Conservation (phyloP, 257 asterid genomes). For the Solanum chilense region DNA sequence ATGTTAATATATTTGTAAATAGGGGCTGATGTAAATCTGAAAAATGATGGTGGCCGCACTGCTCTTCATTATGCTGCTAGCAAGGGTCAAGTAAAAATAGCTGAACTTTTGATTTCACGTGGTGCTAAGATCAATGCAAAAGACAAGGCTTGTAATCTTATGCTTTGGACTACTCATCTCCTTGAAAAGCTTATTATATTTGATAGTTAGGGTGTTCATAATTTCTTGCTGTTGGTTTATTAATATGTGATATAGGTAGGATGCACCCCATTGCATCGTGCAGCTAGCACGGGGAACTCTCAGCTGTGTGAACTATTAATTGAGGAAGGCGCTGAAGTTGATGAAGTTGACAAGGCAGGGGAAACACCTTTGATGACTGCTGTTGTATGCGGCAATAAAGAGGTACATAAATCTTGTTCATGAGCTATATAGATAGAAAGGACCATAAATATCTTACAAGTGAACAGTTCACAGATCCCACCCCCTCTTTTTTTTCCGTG, state of each 20-base stretch:
- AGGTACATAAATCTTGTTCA: slow-evolving; percentile 23
- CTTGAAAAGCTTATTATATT: not conserved
- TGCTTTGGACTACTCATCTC: not conserved
- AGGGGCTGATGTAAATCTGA: slow-evolving; percentile 78
- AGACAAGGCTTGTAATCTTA: slow-evolving; percentile 61
- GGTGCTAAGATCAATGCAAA: slow-evolving; percentile 78
- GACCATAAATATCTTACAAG: not conserved
- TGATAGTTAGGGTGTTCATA: not conserved
- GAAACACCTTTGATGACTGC: slow-evolving; percentile 93
- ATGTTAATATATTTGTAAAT: slow-evolving; percentile 12
- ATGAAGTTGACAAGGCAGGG: slow-evolving; percentile 76
- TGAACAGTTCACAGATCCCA: not conserved
- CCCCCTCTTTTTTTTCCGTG: not conserved
- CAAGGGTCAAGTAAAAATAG: slow-evolving; percentile 72
- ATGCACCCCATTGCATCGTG: slow-evolving; percentile 95
- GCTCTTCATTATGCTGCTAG: slow-evolving; percentile 99
- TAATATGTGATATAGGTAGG: slow-evolving; percentile 48
- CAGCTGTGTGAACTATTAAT: slow-evolving; percentile 64
- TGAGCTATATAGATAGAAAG: not conserved
- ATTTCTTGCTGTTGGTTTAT: not conserved
- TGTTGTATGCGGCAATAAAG: slow-evolving; percentile 61
- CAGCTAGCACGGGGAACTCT: slow-evolving; percentile 83
- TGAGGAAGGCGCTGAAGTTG: slow-evolving; percentile 96
- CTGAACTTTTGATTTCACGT: slow-evolving; percentile 61
- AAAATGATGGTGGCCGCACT: slow-evolving; percentile 78